A percentile compares a stretch with the other conserved stretches of the same genome.
phyloP scores from a whole-genome alignment of 495 filamentous ascomycete genomes.

The Trichoderma virens region DNA sequence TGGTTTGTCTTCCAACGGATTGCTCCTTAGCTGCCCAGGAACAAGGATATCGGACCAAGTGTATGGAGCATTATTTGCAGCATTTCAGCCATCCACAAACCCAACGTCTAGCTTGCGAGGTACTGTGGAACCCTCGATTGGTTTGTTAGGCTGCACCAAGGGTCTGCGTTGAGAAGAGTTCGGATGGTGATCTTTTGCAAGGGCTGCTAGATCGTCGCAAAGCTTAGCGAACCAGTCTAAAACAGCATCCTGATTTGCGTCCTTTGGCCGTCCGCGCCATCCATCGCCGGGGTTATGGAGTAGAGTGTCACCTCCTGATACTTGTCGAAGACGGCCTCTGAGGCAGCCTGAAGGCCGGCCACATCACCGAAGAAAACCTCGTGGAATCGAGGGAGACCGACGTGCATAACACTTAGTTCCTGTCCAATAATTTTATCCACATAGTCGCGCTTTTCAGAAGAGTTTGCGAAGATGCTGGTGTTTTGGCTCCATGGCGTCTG shows the following conservation, averaged over 20 bases:
- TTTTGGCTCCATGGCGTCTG: conserved; percentile 37
- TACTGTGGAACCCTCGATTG: conserved; percentile 28
- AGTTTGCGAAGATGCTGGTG: conserved; percentile 35
- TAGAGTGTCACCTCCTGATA: conserved; percentile 27
- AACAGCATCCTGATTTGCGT: conserved; percentile 24
- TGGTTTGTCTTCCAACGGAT: conserved; percentile 28
- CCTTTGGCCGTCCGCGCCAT: conserved; percentile 26
- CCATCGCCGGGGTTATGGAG: conserved; percentile 18
- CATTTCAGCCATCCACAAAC: conserved; percentile 29
- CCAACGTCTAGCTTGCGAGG: conserved; percentile 37
- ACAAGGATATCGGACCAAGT: conserved; percentile 41
- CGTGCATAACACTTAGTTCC: conserved; percentile 31
- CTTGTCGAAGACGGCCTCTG: conserved; percentile 29
- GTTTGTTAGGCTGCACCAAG: conserved; percentile 27
- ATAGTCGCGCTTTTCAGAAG: conserved; percentile 34
- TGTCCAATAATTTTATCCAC: conserved; percentile 32
- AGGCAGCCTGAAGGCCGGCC: conserved; percentile 23
- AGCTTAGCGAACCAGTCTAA: conserved; percentile 29
- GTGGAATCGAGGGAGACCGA: conserved; percentile 28
- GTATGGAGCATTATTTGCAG: conserved; percentile 22
- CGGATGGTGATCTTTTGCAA: conserved; percentile 18
- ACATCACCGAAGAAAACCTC: conserved; percentile 31
- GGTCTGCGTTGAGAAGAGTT: conserved; percentile 25
- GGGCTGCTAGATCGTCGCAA: conserved; percentile 24
- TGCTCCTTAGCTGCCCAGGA: conserved; percentile 41